Conservation (phyloP, 2,329 filamentous ascomycete species). For the Epichloe gansuensis region DNA sequence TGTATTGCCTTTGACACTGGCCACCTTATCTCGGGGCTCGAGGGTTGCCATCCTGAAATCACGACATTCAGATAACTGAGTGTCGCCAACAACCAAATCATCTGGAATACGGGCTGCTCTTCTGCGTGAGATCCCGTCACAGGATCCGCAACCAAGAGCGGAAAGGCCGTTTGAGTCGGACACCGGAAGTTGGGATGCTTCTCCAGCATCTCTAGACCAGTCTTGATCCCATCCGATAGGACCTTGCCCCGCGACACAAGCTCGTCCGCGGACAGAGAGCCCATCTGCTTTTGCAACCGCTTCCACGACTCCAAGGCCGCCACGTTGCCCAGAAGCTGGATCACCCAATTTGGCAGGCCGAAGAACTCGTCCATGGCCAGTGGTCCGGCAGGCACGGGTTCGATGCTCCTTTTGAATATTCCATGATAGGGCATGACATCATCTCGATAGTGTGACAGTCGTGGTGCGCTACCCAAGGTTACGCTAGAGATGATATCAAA, state of each 20-base stretch:
- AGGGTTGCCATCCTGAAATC: conserved; percentile 37
- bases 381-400: conserved; percentile 14
- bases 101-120: conserved; percentile 17
- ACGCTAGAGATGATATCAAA: conserved; percentile 38
- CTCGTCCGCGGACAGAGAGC: conserved; percentile 31
- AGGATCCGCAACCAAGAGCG: conserved; percentile 8
- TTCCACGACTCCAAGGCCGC: conserved; percentile 43
- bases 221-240: conserved; percentile 26
- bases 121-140: conserved; percentile 10
- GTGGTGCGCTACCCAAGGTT: conserved; percentile 28
- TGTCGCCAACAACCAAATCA: conserved; percentile 35
- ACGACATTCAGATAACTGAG: conserved; percentile 36
- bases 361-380: conserved; percentile 37
- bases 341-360: conserved; percentile 44
- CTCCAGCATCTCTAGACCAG: conserved; percentile 19
- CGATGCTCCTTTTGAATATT: conserved; percentile 6
- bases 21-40: conserved; percentile 26
- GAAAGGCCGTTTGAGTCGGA: background rate
- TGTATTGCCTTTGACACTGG: conserved; percentile 21
- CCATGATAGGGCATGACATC: conserved; percentile 23
- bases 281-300: conserved; percentile 28
- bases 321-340: conserved; percentile 41
- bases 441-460: conserved; percentile 28
- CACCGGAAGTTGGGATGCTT: conserved; percentile 5
- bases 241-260: conserved; percentile 30